Evolutionary conservation across 2,329 filamentous ascomycete species (phyloP), one percentile per base, ranked within the genome.

Genomic region (Pseudopithomyces maydicus): DNA sequence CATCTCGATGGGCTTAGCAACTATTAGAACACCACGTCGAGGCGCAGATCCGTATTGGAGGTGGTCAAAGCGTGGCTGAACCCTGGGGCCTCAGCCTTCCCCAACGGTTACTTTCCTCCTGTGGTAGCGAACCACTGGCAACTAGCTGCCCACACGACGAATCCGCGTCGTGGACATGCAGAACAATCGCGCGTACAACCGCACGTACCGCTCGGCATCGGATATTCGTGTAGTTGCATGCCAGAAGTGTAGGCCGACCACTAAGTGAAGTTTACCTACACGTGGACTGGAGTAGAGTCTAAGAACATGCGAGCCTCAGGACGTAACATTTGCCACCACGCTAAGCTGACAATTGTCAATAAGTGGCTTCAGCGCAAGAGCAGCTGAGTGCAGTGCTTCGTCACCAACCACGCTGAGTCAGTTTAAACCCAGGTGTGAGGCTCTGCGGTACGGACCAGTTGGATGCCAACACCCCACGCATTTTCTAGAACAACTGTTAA

Each of bases 21-120:
- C 47, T 50, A 50, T 50, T 41, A 50, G 35, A 41, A 50, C 47
- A 39, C 4, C 22, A 41, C 14, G 29, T 41, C 35, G 35, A 50
- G 47, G 47, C 47, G 35, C 35, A 41, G 47, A 41, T 50, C 35
- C 47, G 47, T 50, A 41, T 39, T 23, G 33, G 20, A 39, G 47
- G 35, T 50, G 47, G 47, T 50, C 47, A 50, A 39, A 50, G 47
- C 47, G 47, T 50, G 47, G 35, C 47, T 23, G 47, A 50, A 50
- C 22, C 14, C 47, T 50, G 35, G 47, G 47, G 47, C 47, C 47
- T 50, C 47, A 50, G 47, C 47, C 47, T 50, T 50, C 47, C 35
- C 35, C 35, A 41, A 41, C 35, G 20, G 47, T 32, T 50, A 33
- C 47, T 33, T 39, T 41, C 32, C 10, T 48, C 15, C 10, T 32